Conservation (phyloP, 768 basidiomycete species). For the Trichaptum fuscoviolaceum region DNA sequence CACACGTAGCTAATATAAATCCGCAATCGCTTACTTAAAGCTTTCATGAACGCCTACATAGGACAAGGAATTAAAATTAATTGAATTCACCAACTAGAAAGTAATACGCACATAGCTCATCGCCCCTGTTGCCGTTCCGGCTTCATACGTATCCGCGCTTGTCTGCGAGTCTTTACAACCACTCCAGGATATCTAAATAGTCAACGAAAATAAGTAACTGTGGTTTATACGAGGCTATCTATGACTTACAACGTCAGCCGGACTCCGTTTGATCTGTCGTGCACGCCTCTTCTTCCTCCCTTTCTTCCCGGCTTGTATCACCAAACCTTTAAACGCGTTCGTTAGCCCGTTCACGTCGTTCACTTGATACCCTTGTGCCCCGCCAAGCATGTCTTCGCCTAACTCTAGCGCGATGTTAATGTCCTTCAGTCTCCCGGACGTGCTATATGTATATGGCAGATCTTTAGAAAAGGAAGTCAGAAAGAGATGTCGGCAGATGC, state of each 20-base stretch:
- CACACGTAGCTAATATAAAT: background rate
- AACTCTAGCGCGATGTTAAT: background rate
- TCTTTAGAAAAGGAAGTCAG: constrained; percentile 12
- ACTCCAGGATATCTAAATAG: constrained; percentile 70
- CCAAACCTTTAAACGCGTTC: background rate
- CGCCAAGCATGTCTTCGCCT: background rate
- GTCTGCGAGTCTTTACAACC: constrained; percentile 79
- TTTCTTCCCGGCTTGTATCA: background rate
- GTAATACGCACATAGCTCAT: constrained; percentile 63
- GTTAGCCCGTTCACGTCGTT: background rate
- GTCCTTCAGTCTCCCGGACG: background rate
- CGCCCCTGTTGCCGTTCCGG: constrained; percentile 65
- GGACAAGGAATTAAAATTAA: background rate
- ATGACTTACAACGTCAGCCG: constrained; percentile 5
- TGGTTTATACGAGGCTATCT: background rate
- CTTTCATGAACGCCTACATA: constrained; percentile 51
- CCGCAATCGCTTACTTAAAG: constrained; percentile 36
- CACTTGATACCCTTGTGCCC: background rate
- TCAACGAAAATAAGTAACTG: background rate
- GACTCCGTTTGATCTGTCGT: background rate
- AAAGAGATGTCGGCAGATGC: background rate
- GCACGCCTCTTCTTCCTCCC: background rate
- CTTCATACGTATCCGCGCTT: constrained; percentile 68
- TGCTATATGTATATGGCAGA: constrained; percentile 20
- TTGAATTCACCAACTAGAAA: background rate